Base-by-base conservation (phyloP, 1,284 basidiomycete species). In the Heterobasidion irregulare region DNA sequence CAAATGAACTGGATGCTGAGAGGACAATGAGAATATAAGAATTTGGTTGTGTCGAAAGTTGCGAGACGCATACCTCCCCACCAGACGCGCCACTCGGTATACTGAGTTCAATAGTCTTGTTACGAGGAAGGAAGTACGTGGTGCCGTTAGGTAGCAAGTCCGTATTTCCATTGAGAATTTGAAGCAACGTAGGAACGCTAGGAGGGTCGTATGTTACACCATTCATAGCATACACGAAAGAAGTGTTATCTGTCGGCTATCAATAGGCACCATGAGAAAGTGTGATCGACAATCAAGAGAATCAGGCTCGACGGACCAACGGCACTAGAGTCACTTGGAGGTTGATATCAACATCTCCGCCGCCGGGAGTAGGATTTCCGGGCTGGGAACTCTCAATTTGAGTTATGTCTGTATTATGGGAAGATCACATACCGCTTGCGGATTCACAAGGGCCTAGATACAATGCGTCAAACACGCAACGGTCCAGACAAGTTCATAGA, bases 1-100 rank as follows among this genome's bases (percentile, higher is more conserved):
- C 55, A 74, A 57, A 62, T 75, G 73, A 56, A 73, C 60, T 8
- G 72, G 72, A 55, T 74, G 72, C 56, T 68, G 53, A 9, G 32
- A 15, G 47, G 16, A 44, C 6, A 44, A 44, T 44, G 12, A 13
- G 16, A 18, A 2, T 15, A 15, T 15, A 19, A 15, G 8, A 7
- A 13, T 15, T 33, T 19, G 2, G 26, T 8, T 19, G 47, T 18
- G 16, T 26, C 19, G 53, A 36, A 18, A 9, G 19, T 10, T 13
- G 18, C 6, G 34, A n/a, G 19, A 44, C 35, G 41, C 61, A 45
- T 34, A 65, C 60, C 33, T 63, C 63, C 16, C 62, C 60, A 35
- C 67, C 68, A 32, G 60, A 57, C 6, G 56, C 59, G 15, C 59
- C 53, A 3, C 61, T 67, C 15, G 69, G 68, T 41, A 74, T 60